phyloP scores from a whole-genome alignment of 2,329 filamentous ascomycete genomes.

The Pseudonectria foliicola region DNA sequence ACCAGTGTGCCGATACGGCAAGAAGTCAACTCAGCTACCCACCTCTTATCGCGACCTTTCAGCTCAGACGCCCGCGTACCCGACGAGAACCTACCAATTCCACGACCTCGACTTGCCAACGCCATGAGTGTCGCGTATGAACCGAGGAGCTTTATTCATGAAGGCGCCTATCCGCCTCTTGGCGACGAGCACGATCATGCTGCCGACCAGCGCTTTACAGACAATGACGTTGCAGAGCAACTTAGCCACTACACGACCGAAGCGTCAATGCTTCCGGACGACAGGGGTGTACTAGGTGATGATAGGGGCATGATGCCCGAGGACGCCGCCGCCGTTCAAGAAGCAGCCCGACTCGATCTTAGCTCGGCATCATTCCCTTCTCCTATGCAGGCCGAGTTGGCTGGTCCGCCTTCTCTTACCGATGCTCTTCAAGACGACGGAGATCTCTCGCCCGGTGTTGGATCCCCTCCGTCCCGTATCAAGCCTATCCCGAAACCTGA shows the following conservation, averaged over 20 bases:
- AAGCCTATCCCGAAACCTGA: conserved; percentile 54
- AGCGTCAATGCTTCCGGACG: conserved; percentile 30
- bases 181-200: conserved; percentile 37
- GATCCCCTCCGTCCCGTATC: conserved; percentile 33
- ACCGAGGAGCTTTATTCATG: conserved; percentile 40
- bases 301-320: conserved; percentile 31
- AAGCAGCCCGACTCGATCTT: conserved; percentile 33
- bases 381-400: conserved; percentile 25
- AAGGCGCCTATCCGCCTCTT: conserved; percentile 41
- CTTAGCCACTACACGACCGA: conserved; percentile 38
- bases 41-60: conserved; percentile 7
- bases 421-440: conserved; percentile 29
- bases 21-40: not conserved
- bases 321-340: conserved; percentile 31
- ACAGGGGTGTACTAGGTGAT: conserved; percentile 29
- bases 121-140: conserved; percentile 49
- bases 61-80: conserved; percentile 11
- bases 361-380: conserved; percentile 26
- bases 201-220: conserved; percentile 34
- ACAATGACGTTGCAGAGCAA: conserved; percentile 36
- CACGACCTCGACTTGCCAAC: conserved; percentile 10
- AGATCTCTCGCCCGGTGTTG: conserved; percentile 25
- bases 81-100: conserved; percentile 4
- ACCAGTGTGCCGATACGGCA: not conserved
- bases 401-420: conserved; percentile 22